Evolutionary conservation across 164 flowering plant genomes (phyloP).

Genomic region (Sextonia rubra): DNA sequence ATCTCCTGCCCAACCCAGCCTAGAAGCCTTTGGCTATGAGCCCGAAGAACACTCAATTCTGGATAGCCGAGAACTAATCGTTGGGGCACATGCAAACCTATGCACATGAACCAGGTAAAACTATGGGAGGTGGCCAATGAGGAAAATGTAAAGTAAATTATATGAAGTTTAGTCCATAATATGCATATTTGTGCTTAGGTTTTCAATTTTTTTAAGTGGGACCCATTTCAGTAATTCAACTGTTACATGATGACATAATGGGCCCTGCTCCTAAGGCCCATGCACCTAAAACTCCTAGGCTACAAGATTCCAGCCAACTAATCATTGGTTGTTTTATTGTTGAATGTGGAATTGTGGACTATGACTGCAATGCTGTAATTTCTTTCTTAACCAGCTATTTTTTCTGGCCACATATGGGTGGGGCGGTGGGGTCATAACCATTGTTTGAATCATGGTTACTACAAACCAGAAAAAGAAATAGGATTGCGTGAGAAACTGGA

Average conservation of each 20-base stretch:
- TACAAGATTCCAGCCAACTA: background rate
- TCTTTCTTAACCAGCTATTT: background rate
- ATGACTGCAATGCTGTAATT: background rate
- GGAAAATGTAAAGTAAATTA: background rate
- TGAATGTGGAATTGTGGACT: background rate
- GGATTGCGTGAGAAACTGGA: background rate
- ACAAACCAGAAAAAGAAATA: no score
- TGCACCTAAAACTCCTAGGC: background rate
- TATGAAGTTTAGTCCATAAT: background rate
- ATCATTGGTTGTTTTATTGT: background rate
- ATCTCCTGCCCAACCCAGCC: no score
- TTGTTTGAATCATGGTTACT: background rate
- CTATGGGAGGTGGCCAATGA: no score
- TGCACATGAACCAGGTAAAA: no score
- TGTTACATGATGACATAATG: background rate
- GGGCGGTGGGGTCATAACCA: background rate
- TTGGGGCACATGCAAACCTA: no score
- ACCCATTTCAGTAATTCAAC: background rate
- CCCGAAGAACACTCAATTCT: no score
- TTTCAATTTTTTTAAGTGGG: background rate
- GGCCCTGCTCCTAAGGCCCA: background rate
- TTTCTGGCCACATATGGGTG: background rate
- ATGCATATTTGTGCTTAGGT: background rate
- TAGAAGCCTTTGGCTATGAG: no score
- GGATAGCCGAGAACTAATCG: no score